Conservation (phyloP, 108 stramenopile genomes). For the Stephanodiscus triporus region DNA sequence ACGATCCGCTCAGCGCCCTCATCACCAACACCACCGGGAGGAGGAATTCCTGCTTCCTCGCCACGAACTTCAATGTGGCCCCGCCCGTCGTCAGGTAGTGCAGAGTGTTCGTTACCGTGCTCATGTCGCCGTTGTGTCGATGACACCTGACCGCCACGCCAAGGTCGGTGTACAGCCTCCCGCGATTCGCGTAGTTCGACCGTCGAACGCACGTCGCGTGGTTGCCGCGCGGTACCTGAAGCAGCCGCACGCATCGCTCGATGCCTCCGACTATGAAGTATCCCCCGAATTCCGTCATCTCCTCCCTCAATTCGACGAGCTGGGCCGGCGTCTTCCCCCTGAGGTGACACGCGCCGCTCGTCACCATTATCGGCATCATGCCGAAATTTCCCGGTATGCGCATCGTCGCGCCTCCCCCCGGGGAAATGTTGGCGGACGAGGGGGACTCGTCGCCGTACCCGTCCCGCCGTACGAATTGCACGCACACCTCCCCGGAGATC, state of each 20-base stretch:
- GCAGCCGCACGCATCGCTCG: constrained; percentile 93
- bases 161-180: constrained; percentile 81
- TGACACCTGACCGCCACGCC: constrained; percentile 87
- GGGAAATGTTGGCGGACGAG: no score
- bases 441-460: constrained; percentile 46
- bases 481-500: constrained; percentile 75
- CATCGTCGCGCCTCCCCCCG: no score
- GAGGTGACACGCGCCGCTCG: constrained; percentile 80
- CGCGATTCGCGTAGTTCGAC: constrained; percentile 92
- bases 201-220: constrained; percentile 91
- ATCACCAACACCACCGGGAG: constrained; percentile 91
- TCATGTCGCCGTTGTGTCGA: constrained; percentile 84
- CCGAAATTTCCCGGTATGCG: constrained; percentile 76
- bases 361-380: constrained; percentile 94
- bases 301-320: constrained; percentile 64
- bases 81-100: constrained; percentile 96
- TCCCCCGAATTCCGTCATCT: constrained; percentile 95
- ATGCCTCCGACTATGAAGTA: constrained; percentile 97
- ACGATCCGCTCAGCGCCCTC: constrained; percentile 86
- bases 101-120: constrained; percentile 91
- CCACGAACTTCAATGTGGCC: constrained; percentile 89
- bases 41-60: constrained; percentile 94
- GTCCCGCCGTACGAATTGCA: constrained; percentile 63
- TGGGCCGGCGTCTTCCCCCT: constrained; percentile 52
- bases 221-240: constrained; percentile 94